Base-by-base conservation (phyloP, 257 asterid species). In the Primulina eburnea region DNA sequence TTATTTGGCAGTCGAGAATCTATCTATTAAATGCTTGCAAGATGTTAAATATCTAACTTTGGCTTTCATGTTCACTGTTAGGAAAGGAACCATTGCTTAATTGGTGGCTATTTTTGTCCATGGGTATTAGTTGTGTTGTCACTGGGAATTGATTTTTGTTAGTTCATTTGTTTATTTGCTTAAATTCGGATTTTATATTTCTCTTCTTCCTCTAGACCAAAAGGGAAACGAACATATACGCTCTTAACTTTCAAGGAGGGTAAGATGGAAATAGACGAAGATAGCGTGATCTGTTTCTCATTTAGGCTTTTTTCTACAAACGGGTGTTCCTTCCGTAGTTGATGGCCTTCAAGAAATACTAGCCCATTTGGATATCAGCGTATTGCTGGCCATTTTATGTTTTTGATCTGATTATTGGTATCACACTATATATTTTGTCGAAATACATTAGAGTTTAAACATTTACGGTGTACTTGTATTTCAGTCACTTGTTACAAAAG, bases 401-500 rank as follows among this genome's bases (percentile, higher is more conserved):
- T 43, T 43, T 43, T 3, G 11, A 43, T 12, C 2, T 43, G 53
- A 43, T 6, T 43, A 12, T 12, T 43, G 4, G 17, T 43, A 43
- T 43, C 53, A 43, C 53, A 43, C n/a, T 43, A 28, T 18, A 0
- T 33, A 14, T 16, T 11, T 8, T 30, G 50, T 50, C 29, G 8
- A 62, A 61, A 28, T 64, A 34, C 65, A 32, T 66, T 29, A 28
- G 7, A 8, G 52, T 47, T 10, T 17, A 62, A 20, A 26, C 37
- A 29, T 28, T 65, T 35, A 55, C 71, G 47, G 52, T 65, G 53
- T 21, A 69, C 62, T 74, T 70, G 4, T 37, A 50, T 76, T 79
- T 68, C 87, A 88, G 96, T 82, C 95, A 7, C 72, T 88, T 60
- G 87, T 84, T 60, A 81, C 81, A 18, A 83, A 83, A 69, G 83